Evolutionary conservation across 108 stramenopile species (phyloP), one percentile per base, ranked within the genome.

Genomic region (Cyclostephanos invisitatus): DNA sequence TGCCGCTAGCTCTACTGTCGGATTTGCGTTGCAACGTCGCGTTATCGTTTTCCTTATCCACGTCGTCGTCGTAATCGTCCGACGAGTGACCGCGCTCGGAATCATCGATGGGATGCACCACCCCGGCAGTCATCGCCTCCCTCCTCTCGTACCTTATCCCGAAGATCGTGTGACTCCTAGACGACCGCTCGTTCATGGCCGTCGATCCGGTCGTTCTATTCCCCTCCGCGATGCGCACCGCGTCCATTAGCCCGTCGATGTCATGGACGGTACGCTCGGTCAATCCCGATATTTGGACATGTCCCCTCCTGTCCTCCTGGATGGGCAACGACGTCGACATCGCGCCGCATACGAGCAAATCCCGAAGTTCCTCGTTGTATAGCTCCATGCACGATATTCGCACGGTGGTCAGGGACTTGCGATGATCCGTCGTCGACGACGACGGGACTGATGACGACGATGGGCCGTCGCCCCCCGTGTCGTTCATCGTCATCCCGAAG

Each of bases 331-430:
- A 47, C 32, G 28, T 36, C 18, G 54, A 1, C 21, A 60, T 32
- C 4, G 32, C 32, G 32, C 32, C 2, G 32, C 32, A 32, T 3
- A 32, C 32, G 2, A 99, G 88, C 67, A 99, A 81, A 81, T 99
- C 98, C n/a, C 91, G 82, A n/a, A 99, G 81, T 44, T 92, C 73
- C 74, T 99, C 98, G 73, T 99, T 98, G 83, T 99, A 99, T 8
- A 99, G 92, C 82, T 99, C 98, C 61, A 99, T 80, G 75, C 93
- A 99, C 12, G 93, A 96, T 35, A 84, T 83, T n/a, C 87, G 88
- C 17, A 94, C 54, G 83, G 55, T 70, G 14, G 70, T 78, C 60
- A 70, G 14, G 5, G 58, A 59, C 25, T 15, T 18, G 3, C 11
- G 20, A 53, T 17, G 48, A n/a, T n/a, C n/a, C n/a, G n/a, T n/a